Conservation (phyloP, 345 rosid species). For the Heritiera littoralis region DNA sequence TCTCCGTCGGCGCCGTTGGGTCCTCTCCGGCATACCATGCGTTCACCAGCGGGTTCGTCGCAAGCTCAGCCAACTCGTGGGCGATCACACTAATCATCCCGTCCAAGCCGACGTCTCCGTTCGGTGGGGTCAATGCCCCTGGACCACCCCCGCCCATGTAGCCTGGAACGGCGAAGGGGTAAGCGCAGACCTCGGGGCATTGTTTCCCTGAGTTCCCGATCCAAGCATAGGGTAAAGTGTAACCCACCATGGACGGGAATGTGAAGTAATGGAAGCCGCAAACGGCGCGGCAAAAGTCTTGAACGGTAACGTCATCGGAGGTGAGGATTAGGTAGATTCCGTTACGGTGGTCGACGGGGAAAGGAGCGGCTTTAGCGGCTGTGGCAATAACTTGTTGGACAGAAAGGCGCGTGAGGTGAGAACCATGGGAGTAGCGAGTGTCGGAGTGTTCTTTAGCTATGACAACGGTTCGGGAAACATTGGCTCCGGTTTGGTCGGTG, state of each 20-base stretch:
- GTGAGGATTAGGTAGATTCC: constrained; percentile 86
- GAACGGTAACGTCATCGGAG: constrained; percentile 68
- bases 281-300: constrained; percentile 92
- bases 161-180: constrained; percentile 86
- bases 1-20: constrained; percentile 94
- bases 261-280: constrained; percentile 98
- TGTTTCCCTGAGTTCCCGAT: constrained; percentile 80
- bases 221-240: constrained; percentile 98
- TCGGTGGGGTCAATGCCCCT: constrained; percentile 61
- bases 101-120: constrained; percentile 79
- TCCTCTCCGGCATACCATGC: constrained; percentile 99
- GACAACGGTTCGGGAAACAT: constrained; percentile 64
- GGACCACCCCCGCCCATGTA: constrained; percentile 86
- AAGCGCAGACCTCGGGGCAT: constrained; percentile 95
- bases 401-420: constrained; percentile 68
- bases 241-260: constrained; percentile 93
- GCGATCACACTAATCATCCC: constrained; percentile 98
- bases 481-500: constrained; percentile 95
- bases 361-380: constrained; percentile 66
- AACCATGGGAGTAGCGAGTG: constrained; percentile 58
- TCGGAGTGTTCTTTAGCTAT: constrained; percentile 79
- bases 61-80: constrained; percentile 86
- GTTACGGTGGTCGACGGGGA: constrained; percentile 81
- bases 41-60: constrained; percentile 83
- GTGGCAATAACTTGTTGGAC: constrained; percentile 73